Evolutionary conservation across 768 basidiomycete species (phyloP).

Genomic region (Hypholoma sublateritium): DNA sequence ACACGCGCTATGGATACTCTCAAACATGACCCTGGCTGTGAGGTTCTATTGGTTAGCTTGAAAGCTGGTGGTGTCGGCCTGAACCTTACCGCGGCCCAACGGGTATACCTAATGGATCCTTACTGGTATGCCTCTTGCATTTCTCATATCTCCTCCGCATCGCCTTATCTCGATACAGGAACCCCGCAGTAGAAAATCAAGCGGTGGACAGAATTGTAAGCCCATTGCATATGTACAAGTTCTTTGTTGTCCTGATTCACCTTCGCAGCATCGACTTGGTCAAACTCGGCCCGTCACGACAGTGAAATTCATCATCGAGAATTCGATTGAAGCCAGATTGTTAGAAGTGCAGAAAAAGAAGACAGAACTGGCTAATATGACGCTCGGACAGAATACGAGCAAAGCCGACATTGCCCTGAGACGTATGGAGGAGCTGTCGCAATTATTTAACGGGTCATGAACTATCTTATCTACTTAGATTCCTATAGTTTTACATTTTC

Average conservation of each 20-base stretch:
- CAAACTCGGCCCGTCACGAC: slow-evolving; percentile 92
- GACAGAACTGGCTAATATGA: slow-evolving; percentile 91
- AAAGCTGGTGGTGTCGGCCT: slow-evolving; percentile 97
- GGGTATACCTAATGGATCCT: slow-evolving; percentile 95
- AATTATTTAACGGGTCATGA: slow-evolving; percentile 57
- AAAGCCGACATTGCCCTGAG: slow-evolving; percentile 87
- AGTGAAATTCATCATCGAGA: slow-evolving; percentile 90
- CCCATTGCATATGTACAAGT: slow-evolving; percentile 12
- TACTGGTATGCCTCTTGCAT: slow-evolving; percentile 65
- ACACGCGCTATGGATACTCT: slow-evolving; percentile 90
- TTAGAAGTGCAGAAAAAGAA: slow-evolving; percentile 95
- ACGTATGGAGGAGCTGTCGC: slow-evolving; percentile 83
- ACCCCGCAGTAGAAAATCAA: slow-evolving; percentile 96
- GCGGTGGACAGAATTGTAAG: slow-evolving; percentile 96
- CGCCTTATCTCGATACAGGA: slow-evolving; percentile 52
- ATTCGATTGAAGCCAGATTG: slow-evolving; percentile 90
- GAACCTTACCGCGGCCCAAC: slow-evolving; percentile 92
- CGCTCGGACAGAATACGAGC: slow-evolving; percentile 82
- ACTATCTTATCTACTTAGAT: slow-evolving; percentile 21
- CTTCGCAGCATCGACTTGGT: slow-evolving; percentile 84
- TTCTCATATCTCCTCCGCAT: neutral
- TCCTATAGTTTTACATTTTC: slow-evolving; percentile 7
- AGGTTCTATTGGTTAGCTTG: slow-evolving; percentile 93
- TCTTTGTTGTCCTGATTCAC: neutral
- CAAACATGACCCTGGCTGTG: slow-evolving; percentile 85